Evolutionary conservation across 2,329 filamentous ascomycete genomes (phyloP).

Genomic region (Cadophora sp.): DNA sequence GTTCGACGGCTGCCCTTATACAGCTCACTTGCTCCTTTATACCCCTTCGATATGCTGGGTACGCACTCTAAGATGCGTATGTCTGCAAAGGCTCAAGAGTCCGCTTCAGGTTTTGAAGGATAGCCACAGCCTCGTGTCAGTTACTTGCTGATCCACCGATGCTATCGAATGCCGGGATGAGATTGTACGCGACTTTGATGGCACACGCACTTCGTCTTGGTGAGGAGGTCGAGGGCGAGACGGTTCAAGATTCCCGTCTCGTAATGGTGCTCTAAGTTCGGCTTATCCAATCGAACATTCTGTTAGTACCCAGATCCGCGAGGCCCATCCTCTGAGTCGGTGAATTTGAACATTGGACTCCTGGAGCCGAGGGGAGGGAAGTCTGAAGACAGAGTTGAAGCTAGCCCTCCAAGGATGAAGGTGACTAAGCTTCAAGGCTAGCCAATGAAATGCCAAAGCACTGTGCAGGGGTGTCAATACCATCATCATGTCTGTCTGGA

Average conservation of each 20-base stretch:
- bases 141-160: constrained; percentile 22
- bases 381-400: neutral
- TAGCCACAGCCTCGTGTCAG: constrained; percentile 24
- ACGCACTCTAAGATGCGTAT: constrained; percentile 20
- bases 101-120: constrained; percentile 22
- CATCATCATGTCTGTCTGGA: neutral
- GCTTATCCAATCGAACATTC: neutral
- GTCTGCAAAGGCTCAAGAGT: constrained; percentile 24
- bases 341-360: neutral
- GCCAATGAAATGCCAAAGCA: neutral
- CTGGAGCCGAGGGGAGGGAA: neutral
- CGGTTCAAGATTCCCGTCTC: neutral
- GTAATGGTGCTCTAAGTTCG: neutral
- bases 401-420: too few species aligned
- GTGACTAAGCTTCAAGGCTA: neutral
- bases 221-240: constrained; percentile 23
- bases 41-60: constrained; percentile 20
- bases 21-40: constrained; percentile 18
- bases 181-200: constrained; percentile 11
- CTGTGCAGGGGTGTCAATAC: neutral
- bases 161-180: constrained; percentile 23
- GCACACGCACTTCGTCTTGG: constrained; percentile 23
- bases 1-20: constrained; percentile 25
- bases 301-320: too few species aligned
- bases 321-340: neutral